phyloP scores from a whole-genome alignment of 768 basidiomycete genomes.

The Naganishia randhawae region DNA sequence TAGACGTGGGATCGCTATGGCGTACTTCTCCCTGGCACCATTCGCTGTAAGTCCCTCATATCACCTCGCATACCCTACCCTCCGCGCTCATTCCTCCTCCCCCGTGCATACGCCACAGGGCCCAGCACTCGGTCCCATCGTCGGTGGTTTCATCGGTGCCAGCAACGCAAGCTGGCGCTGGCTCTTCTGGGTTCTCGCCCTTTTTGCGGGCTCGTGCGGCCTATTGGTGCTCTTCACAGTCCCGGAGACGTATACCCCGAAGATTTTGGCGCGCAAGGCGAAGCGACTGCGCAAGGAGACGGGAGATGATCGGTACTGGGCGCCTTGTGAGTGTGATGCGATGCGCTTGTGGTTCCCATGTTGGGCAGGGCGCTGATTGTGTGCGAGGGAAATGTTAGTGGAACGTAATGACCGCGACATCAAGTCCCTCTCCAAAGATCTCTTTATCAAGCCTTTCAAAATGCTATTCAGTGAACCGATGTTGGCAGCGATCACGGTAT shows the following conservation, averaged over 20 bases:
- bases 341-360: not conserved
- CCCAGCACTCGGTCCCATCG: conserved; percentile 41
- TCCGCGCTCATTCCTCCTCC: not conserved
- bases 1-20: conserved; percentile 50
- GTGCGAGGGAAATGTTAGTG: conserved; percentile 27
- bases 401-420: conserved; percentile 31
- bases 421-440: conserved; percentile 37
- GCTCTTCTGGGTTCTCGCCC: conserved; percentile 49
- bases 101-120: not conserved
- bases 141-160: conserved; percentile 49
- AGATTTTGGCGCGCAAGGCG: conserved; percentile 47
- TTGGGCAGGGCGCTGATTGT: conserved; percentile 7
- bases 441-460: conserved; percentile 48
- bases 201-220: conserved; percentile 46
- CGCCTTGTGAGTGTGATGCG: conserved; percentile 46
- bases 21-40: conserved; percentile 49
- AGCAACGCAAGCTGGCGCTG: conserved; percentile 46
- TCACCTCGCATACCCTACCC: conserved; percentile 30
- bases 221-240: conserved; percentile 38
- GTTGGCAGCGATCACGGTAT: conserved; percentile 50
- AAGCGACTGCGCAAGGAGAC: conserved; percentile 48
- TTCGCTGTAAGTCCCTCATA: conserved; percentile 38
- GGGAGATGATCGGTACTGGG: conserved; percentile 48
- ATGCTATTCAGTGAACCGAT: conserved; percentile 49
- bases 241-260: conserved; percentile 51